Percentiles rank a stretch among this genome's conserved stretches.
phyloP scores from a whole-genome alignment of 805 yeast genomes.

The Isabelozyma pseudorhagii region DNA sequence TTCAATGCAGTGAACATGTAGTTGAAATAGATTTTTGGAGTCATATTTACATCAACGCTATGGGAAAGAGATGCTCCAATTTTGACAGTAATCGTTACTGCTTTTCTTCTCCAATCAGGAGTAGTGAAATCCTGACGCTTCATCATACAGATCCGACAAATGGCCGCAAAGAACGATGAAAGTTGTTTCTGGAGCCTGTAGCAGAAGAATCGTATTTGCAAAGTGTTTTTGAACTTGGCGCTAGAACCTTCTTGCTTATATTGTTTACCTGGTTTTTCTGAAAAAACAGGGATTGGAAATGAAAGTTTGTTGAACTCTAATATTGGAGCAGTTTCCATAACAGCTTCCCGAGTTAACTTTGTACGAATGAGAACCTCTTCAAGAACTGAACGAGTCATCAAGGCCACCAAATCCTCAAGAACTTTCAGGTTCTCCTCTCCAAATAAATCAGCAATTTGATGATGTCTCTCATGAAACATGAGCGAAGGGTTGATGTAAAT shows the following conservation, averaged over 20 bases:
- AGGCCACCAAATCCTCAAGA: slow-evolving; percentile 37
- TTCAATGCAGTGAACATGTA: slow-evolving; percentile 14
- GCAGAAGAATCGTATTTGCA: slow-evolving; percentile 51
- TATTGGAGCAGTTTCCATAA: slow-evolving; percentile 40
- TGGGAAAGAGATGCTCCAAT: slow-evolving; percentile 21
- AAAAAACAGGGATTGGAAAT: slow-evolving; percentile 42
- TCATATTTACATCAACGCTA: slow-evolving; percentile 18
- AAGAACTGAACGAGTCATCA: slow-evolving; percentile 49
- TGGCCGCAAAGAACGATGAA: slow-evolving; percentile 38
- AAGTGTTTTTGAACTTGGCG: slow-evolving; percentile 61
- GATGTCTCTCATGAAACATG: slow-evolving; percentile 44
- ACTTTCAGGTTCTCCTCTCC: slow-evolving; percentile 32
- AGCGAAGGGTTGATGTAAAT: slow-evolving; percentile 54
- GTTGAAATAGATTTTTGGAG: slow-evolving; percentile 24
- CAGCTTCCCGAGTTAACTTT: slow-evolving; percentile 44
- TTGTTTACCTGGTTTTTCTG: slow-evolving; percentile 24
- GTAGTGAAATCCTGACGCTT: slow-evolving; percentile 44
- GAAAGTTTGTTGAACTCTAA: slow-evolving; percentile 23
- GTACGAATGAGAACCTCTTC: slow-evolving; percentile 58
- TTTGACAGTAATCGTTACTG: slow-evolving; percentile 39
- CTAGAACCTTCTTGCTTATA: slow-evolving; percentile 43
- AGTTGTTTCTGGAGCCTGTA: slow-evolving; percentile 47
- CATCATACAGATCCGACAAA: slow-evolving; percentile 44
- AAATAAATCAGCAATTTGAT: slow-evolving; percentile 39
- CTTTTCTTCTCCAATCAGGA: slow-evolving; percentile 32